Conservation (phyloP, 1,284 basidiomycete species). For the Pisolithus thermaeus region DNA sequence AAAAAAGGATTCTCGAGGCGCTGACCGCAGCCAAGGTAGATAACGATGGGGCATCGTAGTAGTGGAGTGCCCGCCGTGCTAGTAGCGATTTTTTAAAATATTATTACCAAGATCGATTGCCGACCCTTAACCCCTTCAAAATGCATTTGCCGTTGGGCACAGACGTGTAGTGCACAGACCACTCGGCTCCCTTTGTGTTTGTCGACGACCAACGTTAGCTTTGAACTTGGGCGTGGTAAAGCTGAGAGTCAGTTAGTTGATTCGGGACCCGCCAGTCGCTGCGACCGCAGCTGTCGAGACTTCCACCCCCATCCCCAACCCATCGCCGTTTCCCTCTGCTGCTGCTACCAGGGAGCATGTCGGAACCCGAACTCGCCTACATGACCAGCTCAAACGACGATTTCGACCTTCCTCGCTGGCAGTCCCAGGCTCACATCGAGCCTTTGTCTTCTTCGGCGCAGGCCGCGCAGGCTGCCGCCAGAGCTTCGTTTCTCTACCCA, state of each 20-base stretch:
- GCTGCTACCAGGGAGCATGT: conserved; percentile 29
- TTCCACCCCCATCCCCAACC: conserved; percentile 3
- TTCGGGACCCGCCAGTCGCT: too few species aligned
- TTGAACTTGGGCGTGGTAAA: too few species aligned
- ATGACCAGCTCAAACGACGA: conserved; percentile 51
- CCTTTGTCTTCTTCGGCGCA: conserved; percentile 57
- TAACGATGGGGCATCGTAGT: too few species aligned
- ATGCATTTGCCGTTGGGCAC: conserved; percentile 11
- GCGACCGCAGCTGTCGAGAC: too few species aligned
- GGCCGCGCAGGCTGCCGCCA: conserved; percentile 51
- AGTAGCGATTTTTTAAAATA: too few species aligned
- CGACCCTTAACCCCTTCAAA: conserved; percentile 28
- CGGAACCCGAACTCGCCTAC: conserved; percentile 49
- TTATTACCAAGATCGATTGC: conserved; percentile 14
- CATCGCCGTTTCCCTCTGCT: neutral
- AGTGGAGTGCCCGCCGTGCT: too few species aligned
- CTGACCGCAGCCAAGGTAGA: conserved; percentile 17
- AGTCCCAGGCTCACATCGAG: conserved; percentile 56
- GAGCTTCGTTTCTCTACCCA: conserved; percentile 39
- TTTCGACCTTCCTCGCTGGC: conserved; percentile 78
- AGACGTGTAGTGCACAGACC: conserved; percentile 2
- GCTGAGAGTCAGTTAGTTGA: too few species aligned
- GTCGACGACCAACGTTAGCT: conserved; percentile 4
- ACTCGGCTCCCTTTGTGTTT: conserved; percentile 9
- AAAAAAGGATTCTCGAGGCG: conserved; percentile 48